phyloP scores from a whole-genome alignment of 495 filamentous ascomycete species.

The Penicillium bovifimosum region DNA sequence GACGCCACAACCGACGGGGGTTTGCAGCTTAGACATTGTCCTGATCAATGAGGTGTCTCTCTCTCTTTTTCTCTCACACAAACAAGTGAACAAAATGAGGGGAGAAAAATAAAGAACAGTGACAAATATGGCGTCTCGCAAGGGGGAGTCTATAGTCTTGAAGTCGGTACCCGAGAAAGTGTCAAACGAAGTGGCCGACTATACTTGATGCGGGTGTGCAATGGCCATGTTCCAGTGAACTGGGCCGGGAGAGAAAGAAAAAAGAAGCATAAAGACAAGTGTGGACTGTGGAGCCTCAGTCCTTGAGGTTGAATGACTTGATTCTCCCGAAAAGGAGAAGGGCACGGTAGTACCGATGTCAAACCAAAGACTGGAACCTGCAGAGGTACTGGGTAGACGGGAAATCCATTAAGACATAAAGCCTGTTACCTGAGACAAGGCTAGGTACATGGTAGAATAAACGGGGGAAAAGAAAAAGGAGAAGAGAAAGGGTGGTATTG shows the following conservation, averaged over 20 bases:
- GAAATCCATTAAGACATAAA: not conserved
- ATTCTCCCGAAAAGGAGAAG: not conserved
- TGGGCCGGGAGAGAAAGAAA: not conserved
- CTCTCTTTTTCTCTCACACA: not conserved
- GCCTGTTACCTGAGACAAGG: conserved; percentile 1
- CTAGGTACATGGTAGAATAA: no score
- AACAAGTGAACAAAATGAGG: not conserved
- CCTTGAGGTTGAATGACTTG: not conserved
- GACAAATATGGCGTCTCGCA: conserved; percentile 6
- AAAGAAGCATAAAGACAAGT: not conserved
- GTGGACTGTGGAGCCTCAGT: not conserved
- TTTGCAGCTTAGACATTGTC: conserved; percentile 27
- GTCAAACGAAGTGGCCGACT: conserved; percentile 4
- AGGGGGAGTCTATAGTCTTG: not conserved
- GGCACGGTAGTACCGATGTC: conserved; percentile 22
- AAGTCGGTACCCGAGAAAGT: conserved; percentile 13
- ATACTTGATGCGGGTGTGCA: conserved; percentile 6
- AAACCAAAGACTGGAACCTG: not conserved
- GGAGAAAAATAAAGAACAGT: not conserved
- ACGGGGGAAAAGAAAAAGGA: not conserved
- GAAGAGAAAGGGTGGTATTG: conserved; percentile 13
- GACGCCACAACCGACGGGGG: conserved; percentile 22
- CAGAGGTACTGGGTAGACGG: not conserved
- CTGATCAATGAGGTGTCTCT: conserved; percentile 2
- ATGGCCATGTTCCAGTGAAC: not conserved